Conservation (phyloP, 495 filamentous ascomycete species). For the Talaromyces borbonicus region DNA sequence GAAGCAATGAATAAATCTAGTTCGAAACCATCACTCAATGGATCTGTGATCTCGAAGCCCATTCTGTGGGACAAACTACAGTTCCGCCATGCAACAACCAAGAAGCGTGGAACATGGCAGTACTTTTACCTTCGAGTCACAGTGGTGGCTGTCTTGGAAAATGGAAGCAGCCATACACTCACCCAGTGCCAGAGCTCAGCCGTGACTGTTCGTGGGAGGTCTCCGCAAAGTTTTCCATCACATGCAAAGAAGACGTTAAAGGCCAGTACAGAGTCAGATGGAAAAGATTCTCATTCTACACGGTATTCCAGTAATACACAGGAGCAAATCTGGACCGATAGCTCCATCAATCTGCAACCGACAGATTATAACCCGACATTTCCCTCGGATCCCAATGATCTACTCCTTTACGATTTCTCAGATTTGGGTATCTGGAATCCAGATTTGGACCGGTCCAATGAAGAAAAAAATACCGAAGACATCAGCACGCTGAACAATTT, state of each 20-base stretch:
- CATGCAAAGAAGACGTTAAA: constrained; percentile 2
- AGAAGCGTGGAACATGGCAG: constrained; percentile 7
- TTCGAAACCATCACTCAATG: not conserved
- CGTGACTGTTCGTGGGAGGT: constrained; percentile 4
- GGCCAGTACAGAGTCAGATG: not conserved
- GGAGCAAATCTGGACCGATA: not conserved
- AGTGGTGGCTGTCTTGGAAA: not conserved
- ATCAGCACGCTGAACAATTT: not conserved
- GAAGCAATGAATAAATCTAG: not conserved
- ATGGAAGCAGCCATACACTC: not conserved
- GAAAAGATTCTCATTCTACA: not conserved
- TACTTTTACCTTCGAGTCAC: constrained; percentile 5
- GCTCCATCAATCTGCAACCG: not conserved
- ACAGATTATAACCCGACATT: not conserved
- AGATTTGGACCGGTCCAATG: constrained; percentile 1
- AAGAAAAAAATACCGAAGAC: not conserved
- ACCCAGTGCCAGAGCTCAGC: not conserved
- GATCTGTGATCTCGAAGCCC: not conserved
- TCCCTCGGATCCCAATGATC: not conserved
- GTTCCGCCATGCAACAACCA: constrained; percentile 5
- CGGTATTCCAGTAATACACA: not conserved
- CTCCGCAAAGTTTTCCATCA: constrained; percentile 2
- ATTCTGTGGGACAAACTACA: constrained; percentile 5
- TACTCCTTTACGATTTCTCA: constrained; percentile 5
- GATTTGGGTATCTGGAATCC: constrained; percentile 1